phyloP scores from a whole-genome alignment of 768 basidiomycete species.

The Clathrus columnatus region DNA sequence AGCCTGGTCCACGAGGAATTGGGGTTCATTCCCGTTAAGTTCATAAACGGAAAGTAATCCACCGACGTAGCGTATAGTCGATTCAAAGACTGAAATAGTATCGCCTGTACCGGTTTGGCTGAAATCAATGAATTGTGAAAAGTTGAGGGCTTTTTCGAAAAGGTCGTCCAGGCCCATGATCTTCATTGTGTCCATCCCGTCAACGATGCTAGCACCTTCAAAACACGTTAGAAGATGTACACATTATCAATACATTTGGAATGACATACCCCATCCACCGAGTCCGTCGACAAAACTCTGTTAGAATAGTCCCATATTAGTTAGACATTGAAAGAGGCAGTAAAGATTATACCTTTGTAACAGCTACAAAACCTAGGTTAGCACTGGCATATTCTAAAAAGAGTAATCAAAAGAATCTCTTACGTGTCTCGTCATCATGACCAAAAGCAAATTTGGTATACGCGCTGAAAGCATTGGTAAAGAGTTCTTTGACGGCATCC shows the following conservation, averaged over 20 bases:
- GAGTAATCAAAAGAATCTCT: not conserved
- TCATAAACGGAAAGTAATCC: constrained; percentile 64
- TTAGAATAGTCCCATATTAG: not conserved
- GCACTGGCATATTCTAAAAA: constrained; percentile 17
- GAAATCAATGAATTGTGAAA: constrained; percentile 48
- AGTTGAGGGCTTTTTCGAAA: constrained; percentile 48
- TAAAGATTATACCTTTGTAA: not conserved
- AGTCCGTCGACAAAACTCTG: constrained; percentile 29
- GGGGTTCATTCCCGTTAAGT: constrained; percentile 45
- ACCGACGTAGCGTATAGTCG: constrained; percentile 65
- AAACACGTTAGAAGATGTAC: not conserved
- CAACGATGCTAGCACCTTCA: constrained; percentile 45
- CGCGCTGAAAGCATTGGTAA: constrained; percentile 42
- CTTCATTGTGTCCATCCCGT: constrained; percentile 54
- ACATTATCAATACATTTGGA: not conserved
- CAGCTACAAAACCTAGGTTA: not conserved
- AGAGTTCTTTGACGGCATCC: constrained; percentile 39
- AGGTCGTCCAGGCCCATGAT: constrained; percentile 55
- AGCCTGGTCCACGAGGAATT: constrained; percentile 50
- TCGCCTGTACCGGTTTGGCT: constrained; percentile 34
- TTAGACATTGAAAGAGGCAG: not conserved
- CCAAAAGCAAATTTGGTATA: constrained; percentile 56
- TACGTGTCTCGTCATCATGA: constrained; percentile 47
- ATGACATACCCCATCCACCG: constrained; percentile 35
- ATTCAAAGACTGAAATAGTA: constrained; percentile 49